Evolutionary conservation across 2,329 filamentous ascomycete species (phyloP), one percentile per base, ranked within the genome.

Genomic region (Fusarium cicatricum): DNA sequence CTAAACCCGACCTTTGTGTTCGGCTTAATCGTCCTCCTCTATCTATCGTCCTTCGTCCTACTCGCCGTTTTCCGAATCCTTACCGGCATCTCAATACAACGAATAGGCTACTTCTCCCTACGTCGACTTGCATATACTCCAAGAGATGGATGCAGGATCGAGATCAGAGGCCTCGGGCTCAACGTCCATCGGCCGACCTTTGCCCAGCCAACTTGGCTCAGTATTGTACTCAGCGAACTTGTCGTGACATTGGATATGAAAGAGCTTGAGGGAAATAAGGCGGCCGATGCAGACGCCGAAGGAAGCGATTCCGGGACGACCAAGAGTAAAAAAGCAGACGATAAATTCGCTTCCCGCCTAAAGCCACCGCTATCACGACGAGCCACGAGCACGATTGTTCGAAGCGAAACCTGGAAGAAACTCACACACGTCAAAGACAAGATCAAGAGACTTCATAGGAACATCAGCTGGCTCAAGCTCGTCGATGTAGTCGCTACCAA

Each of bases 201-300:
- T 76, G 92, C 94, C 40, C 92, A 98, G 74, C 95, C 95, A 38
- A 98, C 96, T 60, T 98, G 94, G 92, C 80, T 97, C 67, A 98
- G 93, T 73, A 82, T 99, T 44, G 90, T 95, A 9, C 77, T 99
- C 55, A 91, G 87, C 68, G 95, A 97, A 71, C 80, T 97, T 43
- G 90, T 88, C 43, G 82, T 99, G 44, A 96, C 91, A 0, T 74
- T 98, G 37, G 91, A 99, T 71, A 79, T 92, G 39, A 83, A 85
- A 56, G 83, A 86, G 41, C 75, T 95, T 36, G 84, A 85, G 63
- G 77, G 77, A 21, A 78, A 78, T 48, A 83, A 80, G 64, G 52
- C 70, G 1, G 31, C 49, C 33, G 62, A 65, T 14, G 26, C 65
- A 56, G 55, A 68, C 23, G 42, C 55, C 17, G 57, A 68, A 14